phyloP scores from a whole-genome alignment of 345 rosid genomes.

The Trapa bicornis region DNA sequence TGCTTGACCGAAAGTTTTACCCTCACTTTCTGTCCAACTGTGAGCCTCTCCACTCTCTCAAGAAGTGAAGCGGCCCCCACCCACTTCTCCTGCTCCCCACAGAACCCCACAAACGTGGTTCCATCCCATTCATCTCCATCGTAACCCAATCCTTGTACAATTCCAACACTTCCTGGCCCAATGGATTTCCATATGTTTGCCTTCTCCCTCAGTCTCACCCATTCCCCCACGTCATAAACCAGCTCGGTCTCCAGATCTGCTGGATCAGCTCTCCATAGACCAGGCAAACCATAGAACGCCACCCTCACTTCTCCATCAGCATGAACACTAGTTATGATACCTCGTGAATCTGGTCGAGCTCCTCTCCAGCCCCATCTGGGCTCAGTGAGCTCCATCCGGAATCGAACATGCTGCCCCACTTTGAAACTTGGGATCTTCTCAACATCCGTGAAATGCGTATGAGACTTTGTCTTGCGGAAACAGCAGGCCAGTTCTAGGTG shows the following conservation, averaged over 20 bases:
- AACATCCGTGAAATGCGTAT: slow-evolving; percentile 66
- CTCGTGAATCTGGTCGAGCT: slow-evolving; percentile 56
- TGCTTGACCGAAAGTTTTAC: slow-evolving; percentile 73
- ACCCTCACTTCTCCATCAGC: slow-evolving; percentile 90
- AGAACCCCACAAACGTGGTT: slow-evolving; percentile 59
- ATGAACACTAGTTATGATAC: slow-evolving; percentile 71
- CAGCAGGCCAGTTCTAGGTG: slow-evolving; percentile 90
- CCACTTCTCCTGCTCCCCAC: slow-evolving; percentile 95
- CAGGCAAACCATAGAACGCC: slow-evolving; percentile 70
- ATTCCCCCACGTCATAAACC: slow-evolving; percentile 82
- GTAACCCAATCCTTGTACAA: slow-evolving; percentile 78
- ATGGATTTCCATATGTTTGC: slow-evolving; percentile 64
- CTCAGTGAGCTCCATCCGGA: slow-evolving; percentile 62
- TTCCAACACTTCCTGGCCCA: slow-evolving; percentile 70
- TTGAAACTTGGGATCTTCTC: slow-evolving; percentile 69
- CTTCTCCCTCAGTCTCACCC: slow-evolving; percentile 63
- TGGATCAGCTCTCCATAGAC: slow-evolving; percentile 91
- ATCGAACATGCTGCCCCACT: slow-evolving; percentile 79
- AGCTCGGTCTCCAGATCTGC: slow-evolving; percentile 69
- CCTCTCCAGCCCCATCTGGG: slow-evolving; percentile 99
- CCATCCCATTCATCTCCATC: slow-evolving; percentile 83
- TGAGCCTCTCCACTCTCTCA: slow-evolving; percentile 48
- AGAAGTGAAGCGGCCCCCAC: slow-evolving; percentile 60
- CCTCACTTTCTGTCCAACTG: slow-evolving; percentile 61
- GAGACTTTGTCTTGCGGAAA: slow-evolving; percentile 79